These are phyloP conservation scores for Calonectria multiphialidica DNA, from an alignment of 2,329 filamentous ascomycete species.

Conservation along the genomic window DNA sequence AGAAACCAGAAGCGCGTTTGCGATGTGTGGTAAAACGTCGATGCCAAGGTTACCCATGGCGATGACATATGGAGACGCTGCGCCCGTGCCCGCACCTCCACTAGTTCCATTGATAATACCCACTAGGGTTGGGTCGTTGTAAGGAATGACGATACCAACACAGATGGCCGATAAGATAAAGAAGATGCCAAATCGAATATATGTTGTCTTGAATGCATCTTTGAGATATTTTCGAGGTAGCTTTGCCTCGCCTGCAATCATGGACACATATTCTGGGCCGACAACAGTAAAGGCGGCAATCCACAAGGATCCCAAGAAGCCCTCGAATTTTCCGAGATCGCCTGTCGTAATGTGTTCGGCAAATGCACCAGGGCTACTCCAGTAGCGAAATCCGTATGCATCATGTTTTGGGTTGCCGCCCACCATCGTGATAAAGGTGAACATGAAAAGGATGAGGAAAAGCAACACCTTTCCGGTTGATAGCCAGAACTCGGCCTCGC, in stretches of 20 bases:
- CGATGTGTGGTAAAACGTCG: conserved; percentile 62
- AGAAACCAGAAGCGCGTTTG: conserved; percentile 61
- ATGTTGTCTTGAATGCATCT: not conserved
- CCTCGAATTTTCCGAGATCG: not conserved
- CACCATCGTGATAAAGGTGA: conserved; percentile 6
- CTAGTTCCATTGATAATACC: not conserved
- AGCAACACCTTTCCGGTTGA: not conserved
- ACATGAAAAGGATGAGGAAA: not conserved
- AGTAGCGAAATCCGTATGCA: not conserved
- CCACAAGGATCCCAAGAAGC: not conserved
- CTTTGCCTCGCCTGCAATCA: conserved; percentile 3
- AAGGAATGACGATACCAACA: not conserved
- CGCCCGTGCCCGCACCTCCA: conserved; percentile 51
- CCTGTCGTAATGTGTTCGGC: not conserved
- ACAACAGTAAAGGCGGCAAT: not conserved
- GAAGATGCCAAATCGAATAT: not conserved
- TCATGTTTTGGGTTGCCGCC: conserved; percentile 1
- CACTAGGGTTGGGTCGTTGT: not conserved
- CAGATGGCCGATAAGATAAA: not conserved
- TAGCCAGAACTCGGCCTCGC: conserved; percentile 8
- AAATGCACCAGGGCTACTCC: not conserved
- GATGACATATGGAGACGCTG: conserved; percentile 71
- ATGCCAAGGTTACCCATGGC: conserved; percentile 67
- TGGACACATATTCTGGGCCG: conserved; percentile 1
- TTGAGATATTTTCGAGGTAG: not conserved